phyloP scores from a whole-genome alignment of 2,329 filamentous ascomycete genomes.

The Aspergillus udagawae region DNA sequence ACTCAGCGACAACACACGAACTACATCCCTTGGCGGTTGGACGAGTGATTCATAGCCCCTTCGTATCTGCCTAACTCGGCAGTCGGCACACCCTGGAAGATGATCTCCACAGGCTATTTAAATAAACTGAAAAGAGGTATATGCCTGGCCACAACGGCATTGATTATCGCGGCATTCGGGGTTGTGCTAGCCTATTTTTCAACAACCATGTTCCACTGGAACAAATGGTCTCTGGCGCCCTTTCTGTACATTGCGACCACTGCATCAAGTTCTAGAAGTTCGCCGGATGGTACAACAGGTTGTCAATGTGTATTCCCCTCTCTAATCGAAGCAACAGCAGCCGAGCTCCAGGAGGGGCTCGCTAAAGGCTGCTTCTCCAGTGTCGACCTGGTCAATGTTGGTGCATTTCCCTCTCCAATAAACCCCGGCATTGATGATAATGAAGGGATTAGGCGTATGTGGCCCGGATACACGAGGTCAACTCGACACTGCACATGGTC shows the following conservation, averaged over 20 bases:
- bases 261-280: neutral
- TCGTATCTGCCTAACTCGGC: neutral
- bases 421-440: neutral
- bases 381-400: slow-evolving; percentile 51
- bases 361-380: slow-evolving; percentile 51
- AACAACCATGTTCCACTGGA: neutral
- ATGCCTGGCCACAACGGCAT: neutral
- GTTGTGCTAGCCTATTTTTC: neutral
- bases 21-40: neutral
- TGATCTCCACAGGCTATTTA: neutral
- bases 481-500: slow-evolving; percentile 49
- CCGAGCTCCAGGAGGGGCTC: slow-evolving; percentile 50
- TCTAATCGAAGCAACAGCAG: slow-evolving; percentile 50
- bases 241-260: neutral
- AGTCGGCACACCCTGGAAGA: neutral
- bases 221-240: neutral
- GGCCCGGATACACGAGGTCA: slow-evolving; percentile 50
- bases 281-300: neutral
- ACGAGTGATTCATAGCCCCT: neutral
- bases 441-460: slow-evolving; percentile 43
- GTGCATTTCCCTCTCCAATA: neutral
- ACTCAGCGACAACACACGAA: neutral
- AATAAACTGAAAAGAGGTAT: neutral
- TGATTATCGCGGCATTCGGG: neutral
- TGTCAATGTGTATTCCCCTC: slow-evolving; percentile 25